Evolutionary conservation across 2,329 filamentous ascomycete species (phyloP).

Genomic region (Aspergillus cejpii): DNA sequence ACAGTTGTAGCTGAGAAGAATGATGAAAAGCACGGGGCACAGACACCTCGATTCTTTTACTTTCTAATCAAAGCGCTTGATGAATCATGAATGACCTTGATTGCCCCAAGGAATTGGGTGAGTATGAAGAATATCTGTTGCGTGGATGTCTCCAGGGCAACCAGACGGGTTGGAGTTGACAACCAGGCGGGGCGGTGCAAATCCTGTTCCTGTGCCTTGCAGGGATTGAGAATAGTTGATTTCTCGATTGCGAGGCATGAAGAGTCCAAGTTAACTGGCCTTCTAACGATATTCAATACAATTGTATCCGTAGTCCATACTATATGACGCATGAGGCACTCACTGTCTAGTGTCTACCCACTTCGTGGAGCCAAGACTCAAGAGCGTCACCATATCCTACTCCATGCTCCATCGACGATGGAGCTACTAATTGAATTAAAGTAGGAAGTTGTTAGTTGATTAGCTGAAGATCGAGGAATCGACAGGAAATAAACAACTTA

Average conservation of each 20-base stretch:
- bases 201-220: background rate
- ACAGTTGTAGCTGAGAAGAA: background rate
- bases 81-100: background rate
- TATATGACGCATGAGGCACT: too few relatives aligned
- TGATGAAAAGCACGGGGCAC: background rate
- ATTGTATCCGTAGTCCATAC: too few relatives aligned
- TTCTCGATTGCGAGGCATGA: too few relatives aligned
- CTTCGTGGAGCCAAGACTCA: too few relatives aligned
- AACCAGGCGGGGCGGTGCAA: background rate
- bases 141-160: background rate
- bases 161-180: background rate
- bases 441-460: background rate
- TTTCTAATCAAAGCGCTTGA: background rate
- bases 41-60: background rate
- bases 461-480: background rate
- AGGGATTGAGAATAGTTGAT: background rate
- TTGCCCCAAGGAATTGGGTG: background rate
- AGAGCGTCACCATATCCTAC: too few relatives aligned
- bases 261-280: too few relatives aligned
- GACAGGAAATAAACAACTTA: background rate
- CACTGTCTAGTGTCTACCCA: too few relatives aligned
- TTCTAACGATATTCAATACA: too few relatives aligned
- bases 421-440: too few relatives aligned
- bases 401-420: too few relatives aligned
- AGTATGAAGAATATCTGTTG: background rate